Percentiles rank a stretch among this genome's conserved stretches.
Evolutionary conservation across 257 asterid species (phyloP).

Genomic region (Nicotiana benthamiana): DNA sequence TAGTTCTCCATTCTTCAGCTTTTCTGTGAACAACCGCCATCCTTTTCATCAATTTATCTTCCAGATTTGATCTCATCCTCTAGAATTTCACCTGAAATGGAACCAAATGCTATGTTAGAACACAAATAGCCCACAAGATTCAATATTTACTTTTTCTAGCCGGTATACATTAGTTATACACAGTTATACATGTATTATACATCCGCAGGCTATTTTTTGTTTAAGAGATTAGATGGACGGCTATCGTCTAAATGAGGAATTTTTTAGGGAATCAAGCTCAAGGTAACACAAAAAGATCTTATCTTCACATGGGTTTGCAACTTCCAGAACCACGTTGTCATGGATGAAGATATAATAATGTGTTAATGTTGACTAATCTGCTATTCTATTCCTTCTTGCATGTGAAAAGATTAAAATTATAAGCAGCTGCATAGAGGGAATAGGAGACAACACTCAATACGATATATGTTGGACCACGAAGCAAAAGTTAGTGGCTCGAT

Average conservation of each 20-base stretch:
- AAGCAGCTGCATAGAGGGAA: not conserved
- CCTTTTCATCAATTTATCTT: constrained; percentile 85
- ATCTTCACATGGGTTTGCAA: constrained; percentile 39
- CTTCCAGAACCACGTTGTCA: constrained; percentile 19
- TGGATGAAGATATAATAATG: constrained; percentile 19
- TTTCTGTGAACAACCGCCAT: constrained; percentile 83
- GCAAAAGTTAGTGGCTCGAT: constrained; percentile 55
- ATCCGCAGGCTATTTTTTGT: too few relatives aligned
- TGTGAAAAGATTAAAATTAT: not conserved
- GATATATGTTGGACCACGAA: constrained; percentile 13
- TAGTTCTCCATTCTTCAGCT: constrained; percentile 85
- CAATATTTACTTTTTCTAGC: too few relatives aligned
- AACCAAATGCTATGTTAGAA: not conserved
- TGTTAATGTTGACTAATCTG: constrained; percentile 14
- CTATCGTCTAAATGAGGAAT: too few relatives aligned
- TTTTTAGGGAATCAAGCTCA: not conserved
- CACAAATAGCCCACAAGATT: too few relatives aligned
- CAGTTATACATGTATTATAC: too few relatives aligned
- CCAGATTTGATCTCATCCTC: constrained; percentile 83
- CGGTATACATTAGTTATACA: too few relatives aligned
- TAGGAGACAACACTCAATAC: not conserved
- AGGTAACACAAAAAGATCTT: not conserved
- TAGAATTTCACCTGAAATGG: constrained; percentile 78
- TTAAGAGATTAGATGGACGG: too few relatives aligned
- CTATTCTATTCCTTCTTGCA: constrained; percentile 16